Percentiles rank a stretch among this genome's conserved stretches.
phyloP scores from a whole-genome alignment of 305 asterid species.

The Fraxinus floribunda region DNA sequence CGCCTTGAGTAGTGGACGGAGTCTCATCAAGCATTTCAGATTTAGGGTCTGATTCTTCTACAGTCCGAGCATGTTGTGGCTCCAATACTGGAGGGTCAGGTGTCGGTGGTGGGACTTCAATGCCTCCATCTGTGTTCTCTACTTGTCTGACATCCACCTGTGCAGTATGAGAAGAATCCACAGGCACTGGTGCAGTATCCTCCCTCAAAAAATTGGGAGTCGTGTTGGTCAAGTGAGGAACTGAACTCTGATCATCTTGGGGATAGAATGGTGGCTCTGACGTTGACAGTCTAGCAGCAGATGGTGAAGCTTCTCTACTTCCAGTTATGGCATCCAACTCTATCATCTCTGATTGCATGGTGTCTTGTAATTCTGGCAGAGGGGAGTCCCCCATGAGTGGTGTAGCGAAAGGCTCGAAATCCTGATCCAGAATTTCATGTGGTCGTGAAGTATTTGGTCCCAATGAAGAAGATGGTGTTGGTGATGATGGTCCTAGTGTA shows the following conservation, averaged over 20 bases:
- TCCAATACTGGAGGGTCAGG: conserved; percentile 27
- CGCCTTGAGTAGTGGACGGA: conserved; percentile 15
- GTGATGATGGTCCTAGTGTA: conserved; percentile 37
- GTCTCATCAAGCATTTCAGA: conserved; percentile 21
- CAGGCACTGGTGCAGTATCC: conserved; percentile 24
- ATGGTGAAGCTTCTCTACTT: conserved; percentile 62
- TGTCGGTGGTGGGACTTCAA: conserved; percentile 29
- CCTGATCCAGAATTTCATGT: conserved; percentile 41
- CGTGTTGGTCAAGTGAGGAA: conserved; percentile 17
- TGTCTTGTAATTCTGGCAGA: conserved; percentile 47
- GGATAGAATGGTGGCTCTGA: conserved; percentile 33
- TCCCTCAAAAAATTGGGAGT: conserved; percentile 25
- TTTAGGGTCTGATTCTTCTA: conserved; percentile 27
- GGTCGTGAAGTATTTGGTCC: conserved; percentile 38
- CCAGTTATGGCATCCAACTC: conserved; percentile 62
- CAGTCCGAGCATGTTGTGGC: conserved; percentile 23
- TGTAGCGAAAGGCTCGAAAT: conserved; percentile 41
- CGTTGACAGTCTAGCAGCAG: conserved; percentile 37
- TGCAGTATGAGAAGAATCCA: not conserved
- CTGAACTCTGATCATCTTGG: conserved; percentile 25
- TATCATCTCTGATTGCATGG: conserved; percentile 61
- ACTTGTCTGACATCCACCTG: conserved; percentile 32
- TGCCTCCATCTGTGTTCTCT: conserved; percentile 37
- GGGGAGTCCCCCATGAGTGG: conserved; percentile 48
- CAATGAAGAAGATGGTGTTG: conserved; percentile 48